A percentile compares a stretch with the other conserved stretches of the same genome.
Evolutionary conservation across 83 land plant species (phyloP).

Genomic region (Thuja plicata): DNA sequence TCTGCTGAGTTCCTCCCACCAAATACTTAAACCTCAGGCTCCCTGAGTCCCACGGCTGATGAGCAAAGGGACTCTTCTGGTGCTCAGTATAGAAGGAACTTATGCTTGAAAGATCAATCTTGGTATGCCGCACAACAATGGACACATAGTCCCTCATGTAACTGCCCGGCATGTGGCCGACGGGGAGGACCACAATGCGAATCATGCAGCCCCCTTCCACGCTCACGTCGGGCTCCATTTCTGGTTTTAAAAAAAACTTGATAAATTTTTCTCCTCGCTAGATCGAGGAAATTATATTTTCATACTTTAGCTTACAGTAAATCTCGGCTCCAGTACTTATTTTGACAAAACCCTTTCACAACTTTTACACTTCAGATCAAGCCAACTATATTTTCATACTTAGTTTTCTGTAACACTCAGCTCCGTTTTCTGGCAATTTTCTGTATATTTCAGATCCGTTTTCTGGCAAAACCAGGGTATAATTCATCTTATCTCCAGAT

Average conservation of each 20-base stretch:
- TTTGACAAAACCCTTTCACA: neutral
- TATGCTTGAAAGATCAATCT: constrained; percentile 64
- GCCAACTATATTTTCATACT: neutral
- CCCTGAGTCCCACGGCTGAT: constrained; percentile 95
- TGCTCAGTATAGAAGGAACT: constrained; percentile 89
- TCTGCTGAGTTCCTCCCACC: constrained; percentile 73
- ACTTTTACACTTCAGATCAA: neutral
- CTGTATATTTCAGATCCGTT: neutral
- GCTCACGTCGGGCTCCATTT: constrained; percentile 96
- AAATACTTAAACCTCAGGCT: constrained; percentile 73
- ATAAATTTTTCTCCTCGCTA: neutral
- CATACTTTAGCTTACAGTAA: neutral
- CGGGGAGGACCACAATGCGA: constrained; percentile 79
- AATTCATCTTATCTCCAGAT: neutral
- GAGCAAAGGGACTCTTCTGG: constrained; percentile 90
- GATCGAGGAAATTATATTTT: neutral
- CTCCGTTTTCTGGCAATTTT: neutral
- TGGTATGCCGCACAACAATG: constrained; percentile 63
- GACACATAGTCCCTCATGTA: constrained; percentile 69
- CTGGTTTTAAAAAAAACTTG: neutral
- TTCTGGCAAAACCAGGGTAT: neutral
- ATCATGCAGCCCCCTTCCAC: constrained; percentile 80
- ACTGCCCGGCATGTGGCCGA: constrained; percentile 62
- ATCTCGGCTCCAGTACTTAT: neutral
- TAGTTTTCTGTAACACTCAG: neutral